Conservation (phyloP, 1,284 basidiomycete species). For the Ustilago hordei region DNA sequence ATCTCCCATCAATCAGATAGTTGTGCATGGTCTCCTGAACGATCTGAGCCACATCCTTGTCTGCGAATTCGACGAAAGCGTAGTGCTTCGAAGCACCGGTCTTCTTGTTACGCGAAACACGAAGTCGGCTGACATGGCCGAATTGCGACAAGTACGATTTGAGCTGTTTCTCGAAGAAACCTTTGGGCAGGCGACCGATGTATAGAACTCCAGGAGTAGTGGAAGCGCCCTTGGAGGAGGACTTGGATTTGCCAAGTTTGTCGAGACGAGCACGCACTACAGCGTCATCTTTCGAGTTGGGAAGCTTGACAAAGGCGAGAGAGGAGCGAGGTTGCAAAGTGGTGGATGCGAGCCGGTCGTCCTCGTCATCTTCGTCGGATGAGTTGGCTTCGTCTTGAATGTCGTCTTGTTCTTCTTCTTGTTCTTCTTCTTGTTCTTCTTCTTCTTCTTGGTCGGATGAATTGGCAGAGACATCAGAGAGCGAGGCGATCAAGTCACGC, state of each 20-base stretch:
- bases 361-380: slow-evolving; percentile 62
- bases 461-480: slow-evolving; percentile 45
- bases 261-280: slow-evolving; percentile 59
- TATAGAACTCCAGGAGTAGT: slow-evolving; percentile 81
- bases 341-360: slow-evolving; percentile 39
- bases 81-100: slow-evolving; percentile 97
- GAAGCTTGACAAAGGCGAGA: slow-evolving; percentile 52
- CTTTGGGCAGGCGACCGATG: slow-evolving; percentile 91
- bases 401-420: slow-evolving; percentile 21
- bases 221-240: slow-evolving; percentile 13
- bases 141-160: slow-evolving; percentile 94
- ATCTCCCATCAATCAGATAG: slow-evolving; percentile 93
- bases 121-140: slow-evolving; percentile 86
- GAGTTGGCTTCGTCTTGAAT: slow-evolving; percentile 50
- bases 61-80: slow-evolving; percentile 94
- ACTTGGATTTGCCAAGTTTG: slow-evolving; percentile 50
- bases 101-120: slow-evolving; percentile 94
- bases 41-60: slow-evolving; percentile 88
- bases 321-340: slow-evolving; percentile 24
- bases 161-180: slow-evolving; percentile 96
- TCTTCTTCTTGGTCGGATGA: slow-evolving; percentile 28
- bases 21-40: slow-evolving; percentile 99
- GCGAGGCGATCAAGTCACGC: slow-evolving; percentile 35
- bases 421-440: too few relatives aligned
- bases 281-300: slow-evolving; percentile 65